phyloP scores from a whole-genome alignment of 805 yeast species.

The Cyberlindnera nakhonratchasimensis region DNA sequence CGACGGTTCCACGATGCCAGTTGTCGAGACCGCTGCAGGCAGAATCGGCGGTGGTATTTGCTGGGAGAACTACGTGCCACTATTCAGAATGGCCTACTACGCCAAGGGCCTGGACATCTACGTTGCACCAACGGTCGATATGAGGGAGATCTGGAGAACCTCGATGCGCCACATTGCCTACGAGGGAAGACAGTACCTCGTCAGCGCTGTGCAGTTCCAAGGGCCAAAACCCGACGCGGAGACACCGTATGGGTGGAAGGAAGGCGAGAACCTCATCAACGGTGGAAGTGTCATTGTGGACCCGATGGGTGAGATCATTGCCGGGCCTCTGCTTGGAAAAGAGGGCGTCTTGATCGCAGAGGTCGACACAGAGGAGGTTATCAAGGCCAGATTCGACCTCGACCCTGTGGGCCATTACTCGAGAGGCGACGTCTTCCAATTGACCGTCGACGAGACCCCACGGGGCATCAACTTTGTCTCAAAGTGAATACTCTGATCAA shows the following conservation, averaged over 20 bases:
- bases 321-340: conserved; percentile 40
- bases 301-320: conserved; percentile 42
- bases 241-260: conserved; percentile 31
- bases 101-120: conserved; percentile 41
- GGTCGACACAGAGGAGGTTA: conserved; percentile 35
- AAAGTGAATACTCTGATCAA: neutral
- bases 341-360: conserved; percentile 41
- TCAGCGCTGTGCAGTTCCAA: conserved; percentile 40
- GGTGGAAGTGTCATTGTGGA: conserved; percentile 40
- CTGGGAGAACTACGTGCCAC: conserved; percentile 45
- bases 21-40: conserved; percentile 35
- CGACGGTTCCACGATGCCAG: conserved; percentile 43
- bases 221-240: conserved; percentile 31
- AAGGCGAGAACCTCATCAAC: conserved; percentile 33
- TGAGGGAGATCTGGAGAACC: conserved; percentile 41
- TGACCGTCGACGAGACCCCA: conserved; percentile 38
- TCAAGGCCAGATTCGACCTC: conserved; percentile 40
- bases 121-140: conserved; percentile 45
- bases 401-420: conserved; percentile 44
- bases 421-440: conserved; percentile 41
- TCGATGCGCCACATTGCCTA: conserved; percentile 40
- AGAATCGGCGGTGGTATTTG: conserved; percentile 45
- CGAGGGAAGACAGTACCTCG: conserved; percentile 39
- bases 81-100: conserved; percentile 39
- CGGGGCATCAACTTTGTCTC: conserved; percentile 20